A percentile compares a stretch with the other conserved stretches of the same genome.
Conservation (phyloP, 768 basidiomycete species). For the Amanita fuliginea region DNA sequence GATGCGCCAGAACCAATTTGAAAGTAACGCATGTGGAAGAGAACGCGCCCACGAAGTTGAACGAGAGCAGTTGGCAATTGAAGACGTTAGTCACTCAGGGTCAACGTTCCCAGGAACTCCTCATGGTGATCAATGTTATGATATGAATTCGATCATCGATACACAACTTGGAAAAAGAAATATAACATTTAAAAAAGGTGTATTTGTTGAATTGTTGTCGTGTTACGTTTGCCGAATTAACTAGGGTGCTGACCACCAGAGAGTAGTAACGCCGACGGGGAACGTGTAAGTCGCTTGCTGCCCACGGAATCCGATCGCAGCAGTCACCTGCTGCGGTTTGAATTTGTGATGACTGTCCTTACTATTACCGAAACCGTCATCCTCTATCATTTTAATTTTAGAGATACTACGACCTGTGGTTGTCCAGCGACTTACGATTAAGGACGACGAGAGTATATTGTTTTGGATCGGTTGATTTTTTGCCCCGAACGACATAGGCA, state of each 20-base stretch:
- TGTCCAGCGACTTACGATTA: conserved; percentile 37
- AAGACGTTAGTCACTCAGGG: neutral
- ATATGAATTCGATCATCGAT: conserved; percentile 1
- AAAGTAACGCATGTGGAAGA: neutral
- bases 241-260: conserved; percentile 34
- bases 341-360: conserved; percentile 11
- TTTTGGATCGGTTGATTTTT: conserved; percentile 40
- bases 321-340: conserved; percentile 39
- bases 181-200: neutral
- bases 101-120: neutral
- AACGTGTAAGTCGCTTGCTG: conserved; percentile 66
- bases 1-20: neutral
- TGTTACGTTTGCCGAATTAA: too few species aligned
- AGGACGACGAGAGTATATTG: conserved; percentile 66
- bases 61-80: neutral
- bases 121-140: neutral
- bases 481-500: conserved; percentile 53
- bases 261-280: conserved; percentile 59
- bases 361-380: conserved; percentile 23
- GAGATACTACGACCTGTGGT: too few species aligned
- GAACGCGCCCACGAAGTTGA: neutral
- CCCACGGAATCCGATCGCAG: conserved; percentile 57
- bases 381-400: conserved; percentile 19
- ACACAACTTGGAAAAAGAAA: neutral
- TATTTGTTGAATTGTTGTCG: too few species aligned